phyloP scores from a whole-genome alignment of 2,329 filamentous ascomycete species.

The Thelonectria rubi region DNA sequence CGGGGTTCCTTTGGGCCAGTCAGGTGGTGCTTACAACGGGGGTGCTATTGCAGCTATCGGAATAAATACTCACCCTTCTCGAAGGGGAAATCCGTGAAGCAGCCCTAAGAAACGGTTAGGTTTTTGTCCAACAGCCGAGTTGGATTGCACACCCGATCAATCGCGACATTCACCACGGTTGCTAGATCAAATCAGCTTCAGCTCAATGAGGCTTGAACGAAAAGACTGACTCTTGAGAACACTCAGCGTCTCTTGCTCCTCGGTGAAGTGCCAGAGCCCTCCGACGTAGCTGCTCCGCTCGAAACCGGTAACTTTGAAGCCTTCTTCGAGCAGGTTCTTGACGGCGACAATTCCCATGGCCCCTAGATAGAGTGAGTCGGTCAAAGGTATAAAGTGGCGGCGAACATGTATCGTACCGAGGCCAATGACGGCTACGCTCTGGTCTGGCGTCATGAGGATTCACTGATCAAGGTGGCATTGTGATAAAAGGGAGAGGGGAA shows the following conservation, averaged over 20 bases:
- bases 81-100: conserved; percentile 50
- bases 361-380: conserved; percentile 35
- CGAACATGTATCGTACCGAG: conserved; percentile 18
- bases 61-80: conserved; percentile 36
- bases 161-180: conserved; percentile 41
- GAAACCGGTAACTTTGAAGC: conserved; percentile 55
- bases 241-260: conserved; percentile 46
- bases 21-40: not conserved
- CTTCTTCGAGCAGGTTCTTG: conserved; percentile 56
- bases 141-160: conserved; percentile 28
- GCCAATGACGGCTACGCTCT: conserved; percentile 30
- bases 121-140: not conserved
- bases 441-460: conserved; percentile 21
- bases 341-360: conserved; percentile 51
- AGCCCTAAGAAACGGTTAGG: conserved; percentile 38
- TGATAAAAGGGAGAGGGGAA: conserved; percentile 1
- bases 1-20: conserved; percentile 24
- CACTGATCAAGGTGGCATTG: not conserved
- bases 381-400: not conserved
- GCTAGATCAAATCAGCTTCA: conserved; percentile 27
- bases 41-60: conserved; percentile 10
- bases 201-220: not conserved
- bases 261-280: conserved; percentile 54
- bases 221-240: conserved; percentile 46
- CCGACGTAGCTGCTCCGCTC: conserved; percentile 53